Conservation (phyloP, 2,329 filamentous ascomycete species). For the Xylaria sp. region DNA sequence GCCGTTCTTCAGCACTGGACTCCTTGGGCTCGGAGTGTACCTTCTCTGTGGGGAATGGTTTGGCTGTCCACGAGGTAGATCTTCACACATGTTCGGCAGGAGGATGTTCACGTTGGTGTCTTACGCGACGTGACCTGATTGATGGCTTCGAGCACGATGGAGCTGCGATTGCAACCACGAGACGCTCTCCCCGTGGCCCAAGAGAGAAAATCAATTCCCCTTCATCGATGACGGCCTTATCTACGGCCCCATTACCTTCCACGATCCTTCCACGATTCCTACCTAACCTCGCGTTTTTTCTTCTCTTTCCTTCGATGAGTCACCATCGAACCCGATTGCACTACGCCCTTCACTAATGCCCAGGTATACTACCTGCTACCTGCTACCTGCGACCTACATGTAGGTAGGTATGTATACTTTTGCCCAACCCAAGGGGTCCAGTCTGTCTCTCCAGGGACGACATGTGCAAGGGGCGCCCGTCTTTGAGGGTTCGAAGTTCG, state of each 20-base stretch:
- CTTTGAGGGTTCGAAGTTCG: conserved; percentile 15
- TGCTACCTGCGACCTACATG: too few species aligned
- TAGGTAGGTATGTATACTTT: too few species aligned
- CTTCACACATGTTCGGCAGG: conserved; percentile 26
- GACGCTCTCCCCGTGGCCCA: conserved; percentile 20
- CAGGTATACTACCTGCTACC: too few species aligned
- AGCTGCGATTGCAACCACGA: conserved; percentile 11
- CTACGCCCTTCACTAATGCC: conserved; percentile 22
- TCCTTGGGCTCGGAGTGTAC: conserved; percentile 20
- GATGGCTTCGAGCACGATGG: conserved; percentile 14
- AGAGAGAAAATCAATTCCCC: conserved; percentile 24
- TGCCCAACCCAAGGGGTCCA: too few species aligned
- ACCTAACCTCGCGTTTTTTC: conserved; percentile 4
- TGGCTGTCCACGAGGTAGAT: conserved; percentile 24
- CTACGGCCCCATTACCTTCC: conserved; percentile 16
- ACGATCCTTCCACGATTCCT: conserved; percentile 12
- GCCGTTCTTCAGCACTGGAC: conserved; percentile 15
- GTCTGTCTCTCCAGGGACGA: too few species aligned
- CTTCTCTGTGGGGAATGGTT: conserved; percentile 28
- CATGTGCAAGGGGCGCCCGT: conserved; percentile 21
- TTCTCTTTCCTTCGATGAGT: conserved; percentile 2
- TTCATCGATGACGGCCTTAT: conserved; percentile 13
- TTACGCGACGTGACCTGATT: conserved; percentile 22
- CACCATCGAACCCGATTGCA: conserved; percentile 18
- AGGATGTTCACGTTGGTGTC: conserved; percentile 17